phyloP scores from a whole-genome alignment of 2,329 filamentous ascomycete genomes.

The Alternaria ventricosa region DNA sequence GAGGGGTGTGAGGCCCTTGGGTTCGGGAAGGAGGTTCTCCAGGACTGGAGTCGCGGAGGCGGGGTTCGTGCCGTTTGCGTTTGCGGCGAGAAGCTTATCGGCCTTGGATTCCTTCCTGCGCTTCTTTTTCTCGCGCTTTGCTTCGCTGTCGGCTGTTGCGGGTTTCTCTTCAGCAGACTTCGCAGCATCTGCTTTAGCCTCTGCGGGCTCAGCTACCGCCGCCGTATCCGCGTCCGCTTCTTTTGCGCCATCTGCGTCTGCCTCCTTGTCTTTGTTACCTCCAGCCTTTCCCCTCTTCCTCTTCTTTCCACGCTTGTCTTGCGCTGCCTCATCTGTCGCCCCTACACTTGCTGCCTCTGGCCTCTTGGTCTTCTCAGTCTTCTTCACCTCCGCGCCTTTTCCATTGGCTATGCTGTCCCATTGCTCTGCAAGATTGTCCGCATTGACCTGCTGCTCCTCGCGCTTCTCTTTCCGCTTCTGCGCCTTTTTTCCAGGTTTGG shows the following conservation, averaged over 20 bases:
- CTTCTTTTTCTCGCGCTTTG: constrained; percentile 33
- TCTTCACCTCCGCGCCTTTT: constrained; percentile 52
- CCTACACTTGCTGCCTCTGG: constrained; percentile 68
- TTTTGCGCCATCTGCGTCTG: constrained; percentile 28
- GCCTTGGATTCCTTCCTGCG: constrained; percentile 15
- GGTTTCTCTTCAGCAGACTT: constrained; percentile 14
- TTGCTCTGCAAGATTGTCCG: constrained; percentile 62
- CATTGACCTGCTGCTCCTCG: constrained; percentile 80
- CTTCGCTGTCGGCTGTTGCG: constrained; percentile 22
- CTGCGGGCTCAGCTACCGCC: constrained; percentile 37
- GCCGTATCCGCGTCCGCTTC: constrained; percentile 21
- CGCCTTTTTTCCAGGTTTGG: constrained; percentile 59
- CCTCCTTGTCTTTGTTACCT: constrained; percentile 29
- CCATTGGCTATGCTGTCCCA: constrained; percentile 52
- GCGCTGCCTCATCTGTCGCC: constrained; percentile 32
- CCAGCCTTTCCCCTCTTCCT: constrained; percentile 38
- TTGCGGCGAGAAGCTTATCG: constrained; percentile 5
- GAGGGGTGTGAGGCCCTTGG: constrained; percentile 80
- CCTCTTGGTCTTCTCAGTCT: constrained; percentile 44
- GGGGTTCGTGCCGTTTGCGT: constrained; percentile 18
- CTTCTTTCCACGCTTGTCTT: constrained; percentile 47
- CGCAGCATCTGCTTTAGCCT: constrained; percentile 5
- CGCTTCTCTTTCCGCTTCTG: constrained; percentile 61
- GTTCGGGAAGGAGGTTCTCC: constrained; percentile 43
- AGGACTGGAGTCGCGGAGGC: constrained; percentile 2